Evolutionary conservation across 495 filamentous ascomycete species (phyloP).

Genomic region (Aspergillus nanangensis): DNA sequence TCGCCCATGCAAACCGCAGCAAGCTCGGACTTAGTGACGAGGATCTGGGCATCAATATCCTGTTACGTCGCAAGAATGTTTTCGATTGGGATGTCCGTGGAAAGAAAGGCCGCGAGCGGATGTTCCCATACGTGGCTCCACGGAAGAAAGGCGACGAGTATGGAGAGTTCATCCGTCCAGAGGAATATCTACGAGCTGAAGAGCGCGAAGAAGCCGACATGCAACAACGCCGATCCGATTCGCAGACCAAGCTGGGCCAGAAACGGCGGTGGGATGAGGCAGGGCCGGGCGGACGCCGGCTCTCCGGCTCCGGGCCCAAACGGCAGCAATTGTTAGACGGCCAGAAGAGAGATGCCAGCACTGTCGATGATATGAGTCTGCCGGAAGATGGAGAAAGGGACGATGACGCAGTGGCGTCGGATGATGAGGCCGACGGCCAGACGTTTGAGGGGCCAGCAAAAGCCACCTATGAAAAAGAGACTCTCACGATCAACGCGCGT

Average conservation of each 20-base stretch:
- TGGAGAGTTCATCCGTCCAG: constrained; percentile 86
- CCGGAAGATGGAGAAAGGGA: constrained; percentile 39
- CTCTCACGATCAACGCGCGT: constrained; percentile 61
- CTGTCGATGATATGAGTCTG: constrained; percentile 33
- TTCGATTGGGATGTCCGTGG: constrained; percentile 92
- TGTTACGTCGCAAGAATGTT: constrained; percentile 80
- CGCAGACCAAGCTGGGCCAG: constrained; percentile 71
- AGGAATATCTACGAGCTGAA: constrained; percentile 91
- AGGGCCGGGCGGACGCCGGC: constrained; percentile 33
- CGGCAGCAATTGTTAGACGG: constrained; percentile 38
- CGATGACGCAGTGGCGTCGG: constrained; percentile 44
- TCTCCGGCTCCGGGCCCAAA: constrained; percentile 37
- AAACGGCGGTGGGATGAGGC: constrained; percentile 91
- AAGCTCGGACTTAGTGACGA: constrained; percentile 79
- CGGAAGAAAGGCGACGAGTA: constrained; percentile 83
- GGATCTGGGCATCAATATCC: constrained; percentile 84
- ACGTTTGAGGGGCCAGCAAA: constrained; percentile 67
- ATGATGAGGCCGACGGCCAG: constrained; percentile 43
- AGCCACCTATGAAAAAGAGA: constrained; percentile 54
- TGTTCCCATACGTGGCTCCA: constrained; percentile 83
- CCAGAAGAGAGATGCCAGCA: constrained; percentile 40
- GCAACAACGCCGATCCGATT: constrained; percentile 45
- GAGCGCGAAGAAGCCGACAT: constrained; percentile 79
- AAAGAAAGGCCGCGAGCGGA: constrained; percentile 87
- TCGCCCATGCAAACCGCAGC: constrained; percentile 74